Conservation (phyloP, 1,284 basidiomycete species). For the Rhodotorula sp. region DNA sequence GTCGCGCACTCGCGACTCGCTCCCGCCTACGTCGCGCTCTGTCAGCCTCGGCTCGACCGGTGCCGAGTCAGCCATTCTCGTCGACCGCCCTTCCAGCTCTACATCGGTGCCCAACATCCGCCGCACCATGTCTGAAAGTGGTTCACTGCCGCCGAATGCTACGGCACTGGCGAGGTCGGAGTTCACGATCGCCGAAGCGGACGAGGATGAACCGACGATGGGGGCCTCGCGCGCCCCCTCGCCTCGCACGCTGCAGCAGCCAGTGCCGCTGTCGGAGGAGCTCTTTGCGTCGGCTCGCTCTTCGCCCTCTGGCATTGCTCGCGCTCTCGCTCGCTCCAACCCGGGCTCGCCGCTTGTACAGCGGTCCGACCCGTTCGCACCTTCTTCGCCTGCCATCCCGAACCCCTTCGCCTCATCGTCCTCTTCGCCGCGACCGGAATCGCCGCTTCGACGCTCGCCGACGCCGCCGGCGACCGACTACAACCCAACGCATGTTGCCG, state of each 20-base stretch:
- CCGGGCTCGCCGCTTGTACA: constrained; percentile 2
- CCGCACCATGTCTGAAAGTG: constrained; percentile 25
- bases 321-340: constrained; percentile 22
- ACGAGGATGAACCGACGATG: constrained; percentile 7
- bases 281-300: not conserved
- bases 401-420: constrained; percentile 21
- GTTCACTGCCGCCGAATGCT: constrained; percentile 12
- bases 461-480: constrained; percentile 28
- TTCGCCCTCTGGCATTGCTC: constrained; percentile 16
- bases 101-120: constrained; percentile 15
- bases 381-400: not conserved
- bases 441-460: not conserved
- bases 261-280: not conserved
- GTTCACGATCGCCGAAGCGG: constrained; percentile 31
- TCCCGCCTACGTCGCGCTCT: not conserved
- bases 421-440: constrained; percentile 2
- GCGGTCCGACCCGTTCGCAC: not conserved
- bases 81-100: constrained; percentile 9
- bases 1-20: constrained; percentile 12
- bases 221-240: constrained; percentile 12
- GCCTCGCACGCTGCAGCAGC: constrained; percentile 3
- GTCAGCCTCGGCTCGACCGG: not conserved
- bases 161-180: constrained; percentile 10
- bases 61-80: constrained; percentile 29
- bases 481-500: constrained; percentile 19